A percentile compares a stretch with the other conserved stretches of the same genome.
These are phyloP conservation scores for Aureobasidium mangrovei DNA, from an alignment of 2,329 filamentous ascomycete species.

Conservation along the genomic window DNA sequence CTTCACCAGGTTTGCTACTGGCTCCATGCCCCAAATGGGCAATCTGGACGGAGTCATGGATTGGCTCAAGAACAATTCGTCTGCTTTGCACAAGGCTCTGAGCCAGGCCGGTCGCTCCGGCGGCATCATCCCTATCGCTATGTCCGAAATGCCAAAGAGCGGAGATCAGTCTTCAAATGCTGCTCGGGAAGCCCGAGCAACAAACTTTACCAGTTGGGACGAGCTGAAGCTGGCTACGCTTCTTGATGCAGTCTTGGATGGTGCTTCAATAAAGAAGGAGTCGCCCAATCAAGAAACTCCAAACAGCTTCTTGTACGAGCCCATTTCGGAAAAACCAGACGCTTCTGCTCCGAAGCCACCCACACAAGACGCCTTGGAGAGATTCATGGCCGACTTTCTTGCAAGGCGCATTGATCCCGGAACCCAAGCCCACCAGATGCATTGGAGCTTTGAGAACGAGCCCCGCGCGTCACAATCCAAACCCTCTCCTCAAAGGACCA, in stretches of 20 bases:
- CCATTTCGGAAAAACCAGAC: neutral
- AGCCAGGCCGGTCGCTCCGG: neutral
- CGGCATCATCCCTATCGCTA: neutral
- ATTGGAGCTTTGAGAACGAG: slow-evolving; percentile 2
- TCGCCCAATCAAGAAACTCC: neutral
- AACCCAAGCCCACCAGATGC: slow-evolving; percentile 10
- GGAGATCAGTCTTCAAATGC: neutral
- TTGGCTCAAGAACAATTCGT: neutral
- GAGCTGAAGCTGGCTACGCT: slow-evolving; percentile 24
- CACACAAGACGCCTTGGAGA: neutral
- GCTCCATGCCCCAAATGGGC: neutral
- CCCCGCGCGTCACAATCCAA: neutral
- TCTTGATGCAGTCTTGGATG: slow-evolving; percentile 26
- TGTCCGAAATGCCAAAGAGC: neutral
- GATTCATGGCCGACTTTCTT: slow-evolving; percentile 9
- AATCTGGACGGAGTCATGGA: neutral
- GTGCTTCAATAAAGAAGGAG: slow-evolving; percentile 19
- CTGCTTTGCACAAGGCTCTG: neutral
- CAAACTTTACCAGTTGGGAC: slow-evolving; percentile 18
- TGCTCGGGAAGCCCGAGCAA: neutral
- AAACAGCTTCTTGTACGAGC: neutral
- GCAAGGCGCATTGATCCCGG: slow-evolving; percentile 9
- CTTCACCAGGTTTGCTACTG: neutral
- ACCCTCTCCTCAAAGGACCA: slow-evolving; percentile 31
- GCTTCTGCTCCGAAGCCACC: neutral